Evolutionary conservation across 2,329 filamentous ascomycete species (phyloP), one percentile per base, ranked within the genome.

Genomic region (Xylariaceae sp.): DNA sequence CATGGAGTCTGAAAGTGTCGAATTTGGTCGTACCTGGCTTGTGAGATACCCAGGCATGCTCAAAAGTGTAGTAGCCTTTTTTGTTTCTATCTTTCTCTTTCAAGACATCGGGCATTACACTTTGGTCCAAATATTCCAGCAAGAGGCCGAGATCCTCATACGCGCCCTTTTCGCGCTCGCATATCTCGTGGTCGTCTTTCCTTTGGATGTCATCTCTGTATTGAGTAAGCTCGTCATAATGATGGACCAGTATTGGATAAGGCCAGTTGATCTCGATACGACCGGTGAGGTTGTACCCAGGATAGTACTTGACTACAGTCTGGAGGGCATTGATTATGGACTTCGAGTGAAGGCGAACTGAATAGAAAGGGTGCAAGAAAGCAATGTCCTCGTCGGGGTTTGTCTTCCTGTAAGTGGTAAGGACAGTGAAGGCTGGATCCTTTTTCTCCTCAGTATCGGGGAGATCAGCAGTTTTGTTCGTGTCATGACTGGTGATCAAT

Each of bases 271-370:
- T 39, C 2, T 46, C 37, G 11, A 55, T 35, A 2, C 50, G 43
- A 3, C 48, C 52, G 1, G 39, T 39, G 0, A 60, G 37, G 15
- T 53, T 37, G 26, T 61, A 54, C 4, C 17, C 35, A 0, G 59
- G 57, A 32, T 59, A 60, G 37, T 59, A 60, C 15, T 51, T 19
- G 3, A 60, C 56, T 7, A 60, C 55, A 1, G 49, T 48, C n/a
- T 45, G 48, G 3, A 60, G 42, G 4, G 55, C 56, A 16, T 56
- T 45, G 28, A 51, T 47, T 4, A 57, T 48, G 3, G 52, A 45
- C 3, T 38, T 13, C 1, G 54, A 59, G 18, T 50, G 44, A 4
- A 60, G 49, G 19, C 49, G 44, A 11, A 59, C 17, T 2, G 44
- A 34, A 13, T 52, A 53, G 9, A 36, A 43, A 2, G 51, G 53